These are phyloP conservation scores for Saccharum hybrid DNA, from an alignment of 202 grass and related monocot genomes.

Conservation along the genomic window DNA sequence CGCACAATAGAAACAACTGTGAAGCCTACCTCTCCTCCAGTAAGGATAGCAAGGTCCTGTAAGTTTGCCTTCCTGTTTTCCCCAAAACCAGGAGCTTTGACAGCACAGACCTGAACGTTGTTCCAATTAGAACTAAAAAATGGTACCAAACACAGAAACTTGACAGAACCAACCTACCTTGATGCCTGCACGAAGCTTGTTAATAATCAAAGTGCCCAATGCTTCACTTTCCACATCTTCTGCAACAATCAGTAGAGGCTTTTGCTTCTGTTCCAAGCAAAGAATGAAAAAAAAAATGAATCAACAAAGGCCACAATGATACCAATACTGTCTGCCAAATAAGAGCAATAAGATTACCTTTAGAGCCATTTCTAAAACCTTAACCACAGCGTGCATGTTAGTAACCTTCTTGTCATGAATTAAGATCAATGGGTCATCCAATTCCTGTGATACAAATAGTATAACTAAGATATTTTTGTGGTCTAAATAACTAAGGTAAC, in stretches of 20 bases:
- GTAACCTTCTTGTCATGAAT: slow-evolving; percentile 99
- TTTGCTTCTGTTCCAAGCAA: slow-evolving; percentile 72
- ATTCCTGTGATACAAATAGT: slow-evolving; percentile 55
- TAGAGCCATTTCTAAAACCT: slow-evolving; percentile 79
- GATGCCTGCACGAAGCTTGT: slow-evolving; percentile 97
- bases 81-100: slow-evolving; percentile 98
- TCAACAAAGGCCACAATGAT: not conserved
- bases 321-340: not conserved
- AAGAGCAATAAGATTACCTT: slow-evolving; percentile 53
- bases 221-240: slow-evolving; percentile 98
- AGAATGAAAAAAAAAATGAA: not conserved
- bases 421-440: slow-evolving; percentile 90
- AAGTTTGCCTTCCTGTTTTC: slow-evolving; percentile 95
- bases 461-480: slow-evolving; percentile 8
- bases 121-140: slow-evolving; percentile 26
- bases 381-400: slow-evolving; percentile 75
- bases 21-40: slow-evolving; percentile 76
- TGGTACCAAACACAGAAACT: not conserved
- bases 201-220: slow-evolving; percentile 84
- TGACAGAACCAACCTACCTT: slow-evolving; percentile 61
- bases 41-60: slow-evolving; percentile 91
- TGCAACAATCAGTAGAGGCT: slow-evolving; percentile 77
- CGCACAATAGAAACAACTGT: not conserved
- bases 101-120: slow-evolving; percentile 72
- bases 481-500: not conserved